These are phyloP conservation scores for apple (Malus domestica) DNA, from an alignment of 306 rosid genomes.

Conservation along the genomic window ASM211411v1 NC_041797.1:3739001-3739500, in stretches of 20 bases:
- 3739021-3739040: conserved; percentile 8
- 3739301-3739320: conserved; percentile 85
- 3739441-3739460: neutral
- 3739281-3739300: conserved; percentile 77
- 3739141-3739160: conserved; percentile 81
- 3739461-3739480: neutral
- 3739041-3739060: neutral
- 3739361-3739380: conserved; percentile 25
- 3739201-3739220: conserved; percentile 45
- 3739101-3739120: neutral
- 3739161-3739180: conserved; percentile 68
- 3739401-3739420: neutral
- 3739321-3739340: conserved; percentile 91
- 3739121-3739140: conserved; percentile 57
- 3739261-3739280: conserved; percentile 82
- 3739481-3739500: conserved; percentile 87
- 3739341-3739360: conserved; percentile 94
- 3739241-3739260: conserved; percentile 58
- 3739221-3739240: conserved; percentile 56
- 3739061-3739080: neutral
- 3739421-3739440: neutral
- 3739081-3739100: neutral
- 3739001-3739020: neutral
- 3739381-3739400: neutral
- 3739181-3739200: conserved; percentile 67